Evolutionary conservation across 2,329 filamentous ascomycete species (phyloP).

Genomic region (Graphilbum ipis-grandicollis): DNA sequence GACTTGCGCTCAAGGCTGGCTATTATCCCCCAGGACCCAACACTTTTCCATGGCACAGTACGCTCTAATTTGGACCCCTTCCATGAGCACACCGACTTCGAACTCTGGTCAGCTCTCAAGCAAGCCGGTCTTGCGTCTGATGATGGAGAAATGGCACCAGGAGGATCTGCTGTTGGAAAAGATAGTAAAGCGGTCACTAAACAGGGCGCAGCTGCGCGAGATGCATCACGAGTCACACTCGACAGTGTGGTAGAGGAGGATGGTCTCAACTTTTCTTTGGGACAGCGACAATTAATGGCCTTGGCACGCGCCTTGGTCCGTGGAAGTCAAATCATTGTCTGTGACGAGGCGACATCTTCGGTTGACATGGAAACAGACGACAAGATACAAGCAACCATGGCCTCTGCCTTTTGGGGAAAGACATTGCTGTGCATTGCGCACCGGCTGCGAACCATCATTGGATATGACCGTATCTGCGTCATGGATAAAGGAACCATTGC

Average conservation of each 20-base stretch:
- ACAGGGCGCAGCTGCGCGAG: background rate
- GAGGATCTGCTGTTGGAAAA: background rate
- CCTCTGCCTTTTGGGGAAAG: constrained; percentile 66
- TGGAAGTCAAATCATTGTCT: constrained; percentile 79
- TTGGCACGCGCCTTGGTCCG: constrained; percentile 80
- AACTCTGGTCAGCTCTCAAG: constrained; percentile 60
- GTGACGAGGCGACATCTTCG: constrained; percentile 84
- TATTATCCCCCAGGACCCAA: constrained; percentile 76
- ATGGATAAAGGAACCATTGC: constrained; percentile 84
- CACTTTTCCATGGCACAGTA: constrained; percentile 66
- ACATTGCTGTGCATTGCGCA: constrained; percentile 89
- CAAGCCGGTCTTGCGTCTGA: constrained; percentile 52
- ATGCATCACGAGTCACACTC: constrained; percentile 37
- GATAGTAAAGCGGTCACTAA: too few species aligned
- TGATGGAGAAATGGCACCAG: constrained; percentile 13
- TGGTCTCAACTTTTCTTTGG: constrained; percentile 87
- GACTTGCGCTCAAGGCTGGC: constrained; percentile 60
- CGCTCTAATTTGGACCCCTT: constrained; percentile 70
- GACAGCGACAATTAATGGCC: constrained; percentile 90
- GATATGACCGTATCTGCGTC: constrained; percentile 89
- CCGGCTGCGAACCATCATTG: constrained; percentile 76
- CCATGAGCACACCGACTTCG: constrained; percentile 57
- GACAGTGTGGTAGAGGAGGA: constrained; percentile 83
- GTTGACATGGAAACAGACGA: constrained; percentile 96
- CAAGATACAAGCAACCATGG: constrained; percentile 85